These are phyloP conservation scores for Lycium ferocissimum DNA, from an alignment of 257 asterid genomes.

Conservation along the genomic window DNA sequence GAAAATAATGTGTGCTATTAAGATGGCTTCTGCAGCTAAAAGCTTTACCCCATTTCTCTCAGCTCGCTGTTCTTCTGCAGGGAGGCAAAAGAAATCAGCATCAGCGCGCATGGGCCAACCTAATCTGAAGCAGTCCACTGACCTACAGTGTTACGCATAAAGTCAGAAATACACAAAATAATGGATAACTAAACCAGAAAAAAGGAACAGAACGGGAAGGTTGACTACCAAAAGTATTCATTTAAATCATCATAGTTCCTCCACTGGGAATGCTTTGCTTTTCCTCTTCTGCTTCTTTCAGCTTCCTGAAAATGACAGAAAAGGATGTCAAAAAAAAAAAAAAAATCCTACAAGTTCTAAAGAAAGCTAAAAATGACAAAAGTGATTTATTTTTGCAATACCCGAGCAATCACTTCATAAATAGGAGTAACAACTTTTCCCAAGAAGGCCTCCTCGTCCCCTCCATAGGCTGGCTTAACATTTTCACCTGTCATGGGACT, in stretches of 20 bases:
- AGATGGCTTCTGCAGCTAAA: conserved; percentile 1
- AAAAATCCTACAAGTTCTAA: neutral
- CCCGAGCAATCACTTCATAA: conserved; percentile 94
- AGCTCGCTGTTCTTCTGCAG: conserved; percentile 48
- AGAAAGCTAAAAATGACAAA: conserved; percentile 25
- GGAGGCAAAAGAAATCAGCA: conserved; percentile 93
- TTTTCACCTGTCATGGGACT: conserved; percentile 98
- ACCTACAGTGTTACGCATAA: conserved; percentile 55
- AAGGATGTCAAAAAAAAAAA: neutral
- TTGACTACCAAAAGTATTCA: conserved; percentile 88
- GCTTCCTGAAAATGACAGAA: conserved; percentile 71
- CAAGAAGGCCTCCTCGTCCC: conserved; percentile 96
- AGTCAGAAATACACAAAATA: conserved; percentile 29
- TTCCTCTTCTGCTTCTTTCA: conserved; percentile 80
- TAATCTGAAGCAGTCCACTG: conserved; percentile 95
- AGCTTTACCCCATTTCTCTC: conserved; percentile 79
- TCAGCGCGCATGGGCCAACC: conserved; percentile 99
- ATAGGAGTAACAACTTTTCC: conserved; percentile 93
- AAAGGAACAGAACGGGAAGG: conserved; percentile 28
- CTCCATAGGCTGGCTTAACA: conserved; percentile 99
- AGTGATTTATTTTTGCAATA: conserved; percentile 41
- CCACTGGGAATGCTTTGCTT: conserved; percentile 97
- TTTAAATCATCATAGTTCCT: conserved; percentile 97
- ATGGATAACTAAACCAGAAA: neutral
- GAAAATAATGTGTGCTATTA: neutral